Evolutionary conservation across 164 flowering plant species (phyloP), one percentile per base, ranked within the genome.

Genomic region (Vitis riparia): DNA sequence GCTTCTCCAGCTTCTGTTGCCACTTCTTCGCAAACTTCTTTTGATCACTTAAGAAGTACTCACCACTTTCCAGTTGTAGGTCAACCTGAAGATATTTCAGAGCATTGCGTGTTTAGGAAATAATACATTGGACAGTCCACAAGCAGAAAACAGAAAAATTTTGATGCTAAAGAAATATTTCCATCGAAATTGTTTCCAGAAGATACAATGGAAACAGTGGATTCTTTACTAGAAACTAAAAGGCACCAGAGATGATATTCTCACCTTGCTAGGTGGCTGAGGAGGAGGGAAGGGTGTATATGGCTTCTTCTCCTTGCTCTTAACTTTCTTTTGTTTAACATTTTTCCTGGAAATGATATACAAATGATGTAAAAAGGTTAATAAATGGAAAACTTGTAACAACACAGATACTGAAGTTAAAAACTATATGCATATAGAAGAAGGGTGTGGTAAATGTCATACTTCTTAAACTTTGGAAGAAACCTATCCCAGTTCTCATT

Each of bases 231-330:
- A 11, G 53, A 48, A 65, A 13, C 12, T 12, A 1, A 19, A 48
- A 32, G 10, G 52, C 3, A 8, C 5, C 23, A 64, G 55, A 71
- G 65, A 29, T 8, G 47, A 55, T 9, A 27, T 17, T 49, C 79
- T 86, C n/a, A 93, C 99, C 93, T 93, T 91, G 64, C 97, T 90
- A 74, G 97, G 99, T 62, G 55, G 97, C 73, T 83, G 99, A 70
- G 96, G 94, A 70, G 98, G 98, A 68, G 99, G 99, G 85, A 90
- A 93, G 2, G 99, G 98, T 27, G 98, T 91, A 71, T 93, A 91
- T 59, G 87, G 88, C 80, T 89, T 91, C 97, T 91, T 95, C 81
- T 91, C 89, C 74, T 90, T 90, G 69, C 82, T 69, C 82, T 87
- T 90, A 16, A 72, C 87, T 74, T 93, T 95, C 93, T 87, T 90